These are phyloP conservation scores for Cinchona pubescens DNA, from an alignment of 257 asterid species.

Conservation along the genomic window DNA sequence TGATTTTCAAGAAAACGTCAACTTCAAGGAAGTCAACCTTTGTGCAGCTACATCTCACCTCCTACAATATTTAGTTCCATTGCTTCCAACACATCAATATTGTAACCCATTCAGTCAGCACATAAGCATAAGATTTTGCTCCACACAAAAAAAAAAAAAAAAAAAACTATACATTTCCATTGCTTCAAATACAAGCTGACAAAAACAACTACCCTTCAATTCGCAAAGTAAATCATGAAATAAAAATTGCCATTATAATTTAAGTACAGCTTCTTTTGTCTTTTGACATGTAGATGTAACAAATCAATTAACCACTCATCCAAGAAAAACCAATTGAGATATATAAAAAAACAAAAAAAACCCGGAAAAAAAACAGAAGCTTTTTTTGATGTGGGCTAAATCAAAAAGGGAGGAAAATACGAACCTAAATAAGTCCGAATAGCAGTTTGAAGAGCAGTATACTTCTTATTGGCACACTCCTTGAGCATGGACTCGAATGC, in stretches of 20 bases:
- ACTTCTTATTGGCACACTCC: conserved; percentile 74
- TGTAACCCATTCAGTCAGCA: neutral
- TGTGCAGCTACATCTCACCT: no score
- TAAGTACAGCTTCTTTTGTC: neutral
- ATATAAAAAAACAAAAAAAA: neutral
- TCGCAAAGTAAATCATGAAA: neutral
- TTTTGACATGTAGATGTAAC: no score
- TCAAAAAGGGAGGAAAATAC: neutral
- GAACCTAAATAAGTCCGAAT: conserved; percentile 72
- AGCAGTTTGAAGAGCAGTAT: conserved; percentile 59
- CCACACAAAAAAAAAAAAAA: neutral
- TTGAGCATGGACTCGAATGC: conserved; percentile 96
- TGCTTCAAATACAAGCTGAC: neutral
- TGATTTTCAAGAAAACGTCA: no score
- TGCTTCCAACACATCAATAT: no score
- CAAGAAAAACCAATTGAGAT: neutral
- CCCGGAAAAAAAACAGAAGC: conserved; percentile 11
- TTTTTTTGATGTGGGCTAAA: neutral
- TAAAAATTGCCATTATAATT: neutral
- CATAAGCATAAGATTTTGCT: neutral
- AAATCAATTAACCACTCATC: no score
- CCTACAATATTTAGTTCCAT: no score
- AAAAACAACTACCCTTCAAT: neutral
- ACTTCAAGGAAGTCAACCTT: no score
- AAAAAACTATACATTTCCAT: neutral